A percentile compares a stretch with the other conserved stretches of the same genome.
Conservation (phyloP, 139 green algal species). For the Spirogloea muscicola region DNA sequence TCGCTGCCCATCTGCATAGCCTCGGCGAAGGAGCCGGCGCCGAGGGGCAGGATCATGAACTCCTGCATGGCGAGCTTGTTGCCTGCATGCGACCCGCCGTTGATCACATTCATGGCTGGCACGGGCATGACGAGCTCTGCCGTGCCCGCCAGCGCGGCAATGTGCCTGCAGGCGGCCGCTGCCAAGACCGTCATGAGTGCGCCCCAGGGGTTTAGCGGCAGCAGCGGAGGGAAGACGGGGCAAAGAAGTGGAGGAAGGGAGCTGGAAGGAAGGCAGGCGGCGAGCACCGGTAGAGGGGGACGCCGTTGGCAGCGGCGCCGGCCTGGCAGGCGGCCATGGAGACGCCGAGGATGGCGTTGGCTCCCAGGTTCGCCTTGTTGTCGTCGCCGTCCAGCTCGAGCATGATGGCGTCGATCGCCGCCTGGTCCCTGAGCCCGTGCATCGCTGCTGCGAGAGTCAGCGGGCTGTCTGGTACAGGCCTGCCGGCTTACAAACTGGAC, state of each 20-base stretch:
- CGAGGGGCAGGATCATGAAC: slow-evolving; percentile 98
- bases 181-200: background rate
- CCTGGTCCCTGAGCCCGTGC: slow-evolving; percentile 84
- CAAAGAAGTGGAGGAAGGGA: too few relatives aligned
- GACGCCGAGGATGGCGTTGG: slow-evolving; percentile 96
- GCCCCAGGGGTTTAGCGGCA: background rate
- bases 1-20: slow-evolving; percentile 87
- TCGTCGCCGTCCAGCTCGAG: slow-evolving; percentile 88
- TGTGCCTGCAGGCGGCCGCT: too few relatives aligned
- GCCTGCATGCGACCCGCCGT: slow-evolving; percentile 91
- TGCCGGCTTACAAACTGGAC: too few relatives aligned
- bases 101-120: slow-evolving; percentile 98
- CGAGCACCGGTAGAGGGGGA: slow-evolving; percentile 79
- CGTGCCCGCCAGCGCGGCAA: background rate
- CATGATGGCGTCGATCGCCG: slow-evolving; percentile 87
- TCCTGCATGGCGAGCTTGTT: slow-evolving; percentile 98
- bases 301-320: slow-evolving; percentile 87
- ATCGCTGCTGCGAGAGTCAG: slow-evolving; percentile 83
- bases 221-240: too few relatives aligned
- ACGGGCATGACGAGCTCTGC: slow-evolving; percentile 76
- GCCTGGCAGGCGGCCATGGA: slow-evolving; percentile 88
- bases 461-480: too few relatives aligned
- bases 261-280: too few relatives aligned
- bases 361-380: slow-evolving; percentile 95
- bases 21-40: slow-evolving; percentile 77